These are phyloP conservation scores for Atkinsonella texensis DNA, from an alignment of 2,329 filamentous ascomycete genomes.

Conservation along the genomic window DNA sequence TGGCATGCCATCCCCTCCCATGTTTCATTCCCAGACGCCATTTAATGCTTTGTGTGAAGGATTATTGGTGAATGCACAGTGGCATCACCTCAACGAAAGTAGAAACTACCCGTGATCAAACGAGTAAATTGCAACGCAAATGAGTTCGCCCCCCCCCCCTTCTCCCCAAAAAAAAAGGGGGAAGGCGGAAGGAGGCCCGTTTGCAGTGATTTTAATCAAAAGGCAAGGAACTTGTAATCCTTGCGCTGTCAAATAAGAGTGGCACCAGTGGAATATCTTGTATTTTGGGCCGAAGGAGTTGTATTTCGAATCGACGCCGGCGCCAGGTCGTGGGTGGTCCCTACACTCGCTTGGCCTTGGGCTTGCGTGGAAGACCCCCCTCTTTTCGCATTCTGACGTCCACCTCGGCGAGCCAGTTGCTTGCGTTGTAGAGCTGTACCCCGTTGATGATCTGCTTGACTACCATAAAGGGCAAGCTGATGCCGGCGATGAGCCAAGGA, in stretches of 20 bases:
- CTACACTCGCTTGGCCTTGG: constrained; percentile 22
- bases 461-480: constrained; percentile 79
- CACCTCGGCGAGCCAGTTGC: constrained; percentile 85
- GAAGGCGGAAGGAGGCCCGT: too few species aligned
- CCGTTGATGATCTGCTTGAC: constrained; percentile 92
- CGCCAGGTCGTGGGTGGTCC: neutral
- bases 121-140: neutral
- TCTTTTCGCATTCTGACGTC: constrained; percentile 54
- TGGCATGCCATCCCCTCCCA: neutral
- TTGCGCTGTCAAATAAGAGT: neutral
- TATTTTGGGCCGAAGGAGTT: neutral
- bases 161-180: too few species aligned
- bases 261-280: neutral
- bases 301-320: neutral
- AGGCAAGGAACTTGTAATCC: neutral
- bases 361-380: constrained; percentile 39
- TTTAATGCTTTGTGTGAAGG: constrained; percentile 2
- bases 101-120: neutral
- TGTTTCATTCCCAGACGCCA: neutral
- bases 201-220: neutral
- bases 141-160: neutral
- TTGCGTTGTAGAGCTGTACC: constrained; percentile 86
- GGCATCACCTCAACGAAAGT: neutral
- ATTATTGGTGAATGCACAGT: neutral
- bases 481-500: constrained; percentile 59